Evolutionary conservation across 805 yeast species (phyloP).

Genomic region (Candida ficus): DNA sequence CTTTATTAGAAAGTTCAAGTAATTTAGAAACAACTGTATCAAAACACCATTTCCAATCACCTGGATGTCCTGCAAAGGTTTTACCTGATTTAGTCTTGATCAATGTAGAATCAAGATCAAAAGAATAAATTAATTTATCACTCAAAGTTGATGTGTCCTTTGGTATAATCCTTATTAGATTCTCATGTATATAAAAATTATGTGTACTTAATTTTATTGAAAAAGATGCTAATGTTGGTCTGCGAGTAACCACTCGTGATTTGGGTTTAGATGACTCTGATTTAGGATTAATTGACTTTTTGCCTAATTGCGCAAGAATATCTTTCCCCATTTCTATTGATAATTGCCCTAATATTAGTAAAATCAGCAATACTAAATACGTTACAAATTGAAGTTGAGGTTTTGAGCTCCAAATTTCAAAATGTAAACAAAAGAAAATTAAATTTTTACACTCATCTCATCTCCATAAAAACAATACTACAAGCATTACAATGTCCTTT

Average conservation of each 20-base stretch:
- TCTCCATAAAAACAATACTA: background rate
- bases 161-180: conserved; percentile 40
- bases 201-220: conserved; percentile 14
- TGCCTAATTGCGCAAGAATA: conserved; percentile 10
- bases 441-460: background rate
- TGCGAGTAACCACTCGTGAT: background rate
- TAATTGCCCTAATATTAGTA: background rate
- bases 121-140: conserved; percentile 38
- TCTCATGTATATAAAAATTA: conserved; percentile 33
- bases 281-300: background rate
- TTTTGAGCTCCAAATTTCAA: background rate
- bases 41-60: conserved; percentile 74
- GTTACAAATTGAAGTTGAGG: too few relatives aligned
- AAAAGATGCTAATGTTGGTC: too few relatives aligned
- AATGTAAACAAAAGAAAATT: background rate
- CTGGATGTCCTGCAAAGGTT: conserved; percentile 49
- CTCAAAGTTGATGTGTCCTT: conserved; percentile 2
- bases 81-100: conserved; percentile 59
- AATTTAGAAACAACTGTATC: conserved; percentile 20
- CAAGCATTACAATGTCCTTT: conserved; percentile 17
- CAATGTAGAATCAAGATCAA: conserved; percentile 83
- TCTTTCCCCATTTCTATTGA: conserved; percentile 36
- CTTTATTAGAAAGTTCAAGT: background rate
- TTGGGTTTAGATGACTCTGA: background rate
- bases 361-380: background rate